phyloP scores from a whole-genome alignment of 139 green algal species.

The Deuterostichococcus epilithicus region DNA sequence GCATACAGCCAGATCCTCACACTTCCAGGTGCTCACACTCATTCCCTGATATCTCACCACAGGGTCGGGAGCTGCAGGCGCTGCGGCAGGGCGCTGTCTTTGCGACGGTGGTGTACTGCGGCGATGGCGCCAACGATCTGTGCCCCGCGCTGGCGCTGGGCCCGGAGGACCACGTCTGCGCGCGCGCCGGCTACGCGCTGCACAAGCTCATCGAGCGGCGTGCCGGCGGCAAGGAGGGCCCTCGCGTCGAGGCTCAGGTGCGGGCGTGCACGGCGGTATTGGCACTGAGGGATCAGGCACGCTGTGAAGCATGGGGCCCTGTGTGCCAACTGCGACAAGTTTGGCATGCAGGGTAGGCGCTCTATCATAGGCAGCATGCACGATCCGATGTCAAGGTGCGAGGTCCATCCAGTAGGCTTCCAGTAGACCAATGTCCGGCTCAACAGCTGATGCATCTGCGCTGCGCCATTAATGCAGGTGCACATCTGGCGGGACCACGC shows the following conservation, averaged over 20 bases:
- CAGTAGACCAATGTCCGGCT: no score
- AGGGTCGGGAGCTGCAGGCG: conserved; percentile 57
- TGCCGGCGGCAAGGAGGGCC: not conserved
- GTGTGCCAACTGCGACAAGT: no score
- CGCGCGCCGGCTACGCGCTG: conserved; percentile 8
- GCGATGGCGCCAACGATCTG: conserved; percentile 78
- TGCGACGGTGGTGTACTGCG: conserved; percentile 58
- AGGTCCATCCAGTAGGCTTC: no score
- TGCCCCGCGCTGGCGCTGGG: conserved; percentile 68
- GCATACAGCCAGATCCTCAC: no score
- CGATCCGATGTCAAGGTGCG: no score
- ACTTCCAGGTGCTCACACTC: no score
- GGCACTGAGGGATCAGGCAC: no score
- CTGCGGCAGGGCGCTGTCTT: conserved; percentile 28
- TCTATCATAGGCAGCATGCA: no score
- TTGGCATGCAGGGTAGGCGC: no score
- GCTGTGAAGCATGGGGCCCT: no score
- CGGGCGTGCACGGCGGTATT: no score
- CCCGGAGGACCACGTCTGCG: not conserved
- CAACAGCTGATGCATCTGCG: not conserved
- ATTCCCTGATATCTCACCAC: not conserved
- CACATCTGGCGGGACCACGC: conserved; percentile 16
- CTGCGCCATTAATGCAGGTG: not conserved
- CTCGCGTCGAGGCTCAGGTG: conserved; percentile 13
- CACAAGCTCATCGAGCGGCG: conserved; percentile 18